Conservation (phyloP, 2,329 filamentous ascomycete species). For the Microdochium paspali region DNA sequence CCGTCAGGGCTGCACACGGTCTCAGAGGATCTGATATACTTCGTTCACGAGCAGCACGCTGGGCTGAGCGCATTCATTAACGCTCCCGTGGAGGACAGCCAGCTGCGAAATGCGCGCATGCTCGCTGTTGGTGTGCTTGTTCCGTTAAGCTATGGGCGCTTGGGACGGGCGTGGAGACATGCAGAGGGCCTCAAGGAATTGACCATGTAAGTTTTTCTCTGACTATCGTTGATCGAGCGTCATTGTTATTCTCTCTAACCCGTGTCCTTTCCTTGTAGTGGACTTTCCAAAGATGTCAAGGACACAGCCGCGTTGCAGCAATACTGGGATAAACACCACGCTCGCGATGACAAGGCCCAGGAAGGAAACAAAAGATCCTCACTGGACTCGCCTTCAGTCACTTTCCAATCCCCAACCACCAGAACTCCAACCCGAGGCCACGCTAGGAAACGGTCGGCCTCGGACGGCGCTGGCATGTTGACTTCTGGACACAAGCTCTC, state of each 20-base stretch:
- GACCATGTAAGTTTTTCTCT: conserved; percentile 45
- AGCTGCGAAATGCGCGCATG: conserved; percentile 81
- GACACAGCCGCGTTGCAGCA: conserved; percentile 58
- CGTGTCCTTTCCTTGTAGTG: conserved; percentile 25
- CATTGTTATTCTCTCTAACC: conserved; percentile 8
- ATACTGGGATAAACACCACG: conserved; percentile 65
- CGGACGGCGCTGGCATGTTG: conserved; percentile 50
- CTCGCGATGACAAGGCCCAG: conserved; percentile 28
- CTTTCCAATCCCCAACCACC: conserved; percentile 26
- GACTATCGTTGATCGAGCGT: not conserved
- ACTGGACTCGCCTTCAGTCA: conserved; percentile 39
- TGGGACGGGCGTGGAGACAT: conserved; percentile 86
- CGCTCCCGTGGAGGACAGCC: conserved; percentile 64
- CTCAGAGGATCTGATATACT: conserved; percentile 83
- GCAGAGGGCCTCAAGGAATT: conserved; percentile 66
- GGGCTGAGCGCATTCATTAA: conserved; percentile 91
- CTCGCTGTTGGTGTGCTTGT: conserved; percentile 86
- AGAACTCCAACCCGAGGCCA: conserved; percentile 30
- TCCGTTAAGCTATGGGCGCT: conserved; percentile 70
- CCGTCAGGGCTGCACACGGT: conserved; percentile 90
- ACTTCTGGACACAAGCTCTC: conserved; percentile 59
- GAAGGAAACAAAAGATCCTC: conserved; percentile 20
- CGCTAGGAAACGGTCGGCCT: conserved; percentile 47
- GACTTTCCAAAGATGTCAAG: conserved; percentile 55
- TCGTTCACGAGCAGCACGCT: conserved; percentile 75